Evolutionary conservation across 2,329 filamentous ascomycete species (phyloP), one percentile per base, ranked within the genome.

Genomic region (Ophiostoma perfectum): DNA sequence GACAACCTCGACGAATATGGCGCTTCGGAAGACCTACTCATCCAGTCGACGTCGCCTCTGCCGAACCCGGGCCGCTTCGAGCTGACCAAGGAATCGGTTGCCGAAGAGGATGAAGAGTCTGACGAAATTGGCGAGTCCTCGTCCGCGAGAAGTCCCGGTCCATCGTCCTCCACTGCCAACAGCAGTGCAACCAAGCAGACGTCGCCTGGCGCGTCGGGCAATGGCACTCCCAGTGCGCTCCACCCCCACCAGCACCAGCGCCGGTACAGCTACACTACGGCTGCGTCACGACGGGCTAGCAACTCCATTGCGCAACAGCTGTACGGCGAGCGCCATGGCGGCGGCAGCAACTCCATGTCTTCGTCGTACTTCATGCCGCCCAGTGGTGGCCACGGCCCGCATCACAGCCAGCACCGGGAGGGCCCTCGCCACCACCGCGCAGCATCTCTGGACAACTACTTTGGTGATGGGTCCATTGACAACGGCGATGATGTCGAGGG

Each of bases 401-500:
- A 16, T 8, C n/a, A 42, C 18, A 41, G 41, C 8, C 64, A 49
- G 14, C 9, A 18, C 18, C 63, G 27, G 44, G 9, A 58, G 38
- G 18, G 16, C 55, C 49, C 64, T 2, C 67, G 66, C 18, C 67
- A 67, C 45, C 38, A 45, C 66, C 69, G 70, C 18, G 68, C 67
- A 76, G 64, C 70, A 11, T 71, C 72, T 5, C 42, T 70, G 5
- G 72, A 74, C 67, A 70, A 70, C 65, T 70, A 67, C 64, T 67
- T 69, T 47, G 70, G 69, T 55, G 27, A 27, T 27, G 68, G 67
- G 65, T 91, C 93, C 73, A 91, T 96, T 73, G 83, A 92, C 11
- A 93, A 97, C 74, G 87, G 88, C 66, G 91, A 93, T 73, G 91
- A 96, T 73, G 82, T 93, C 7, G 93, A 97, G 74, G 95, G 95